Evolutionary conservation across 257 asterid species (phyloP).

Genomic region (Cruciata laevipes): DNA sequence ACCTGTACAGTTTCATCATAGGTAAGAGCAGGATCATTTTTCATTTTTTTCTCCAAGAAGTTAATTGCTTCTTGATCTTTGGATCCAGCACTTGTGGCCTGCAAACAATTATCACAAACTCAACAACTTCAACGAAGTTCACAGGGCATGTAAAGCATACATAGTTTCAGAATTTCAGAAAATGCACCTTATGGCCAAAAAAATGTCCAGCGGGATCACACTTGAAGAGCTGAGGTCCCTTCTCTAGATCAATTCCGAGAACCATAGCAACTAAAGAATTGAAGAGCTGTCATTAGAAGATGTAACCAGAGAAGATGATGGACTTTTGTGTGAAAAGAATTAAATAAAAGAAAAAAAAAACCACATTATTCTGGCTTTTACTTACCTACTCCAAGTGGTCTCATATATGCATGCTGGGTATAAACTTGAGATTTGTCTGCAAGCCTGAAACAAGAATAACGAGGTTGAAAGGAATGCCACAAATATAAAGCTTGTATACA

Average conservation of each 20-base stretch:
- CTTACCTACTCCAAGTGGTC: slow-evolving; percentile 98
- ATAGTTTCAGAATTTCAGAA: neutral
- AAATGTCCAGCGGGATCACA: slow-evolving; percentile 99
- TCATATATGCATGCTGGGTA: slow-evolving; percentile 99
- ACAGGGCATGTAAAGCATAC: neutral
- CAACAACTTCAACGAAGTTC: neutral
- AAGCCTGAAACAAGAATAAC: slow-evolving; percentile 53
- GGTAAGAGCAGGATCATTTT: slow-evolving; percentile 78
- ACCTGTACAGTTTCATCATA: slow-evolving; percentile 97
- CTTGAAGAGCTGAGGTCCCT: slow-evolving; percentile 94
- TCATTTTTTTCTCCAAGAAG: slow-evolving; percentile 94
- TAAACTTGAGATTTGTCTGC: slow-evolving; percentile 99
- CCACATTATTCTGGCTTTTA: slow-evolving; percentile 13
- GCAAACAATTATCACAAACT: slow-evolving; percentile 20
- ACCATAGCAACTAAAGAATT: slow-evolving; percentile 72
- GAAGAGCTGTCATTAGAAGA: neutral
- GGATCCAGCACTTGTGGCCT: slow-evolving; percentile 98
- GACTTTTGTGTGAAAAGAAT: neutral
- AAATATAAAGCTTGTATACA: neutral
- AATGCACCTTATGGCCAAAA: slow-evolving; percentile 89
- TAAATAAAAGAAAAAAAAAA: neutral
- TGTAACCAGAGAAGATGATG: slow-evolving; percentile 9
- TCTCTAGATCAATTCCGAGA: slow-evolving; percentile 92
- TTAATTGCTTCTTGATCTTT: slow-evolving; percentile 97
- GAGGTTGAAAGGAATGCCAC: neutral